Evolutionary conservation across 2,329 filamentous ascomycete genomes (phyloP).

Genomic region (Talaromyces rugulosus): DNA sequence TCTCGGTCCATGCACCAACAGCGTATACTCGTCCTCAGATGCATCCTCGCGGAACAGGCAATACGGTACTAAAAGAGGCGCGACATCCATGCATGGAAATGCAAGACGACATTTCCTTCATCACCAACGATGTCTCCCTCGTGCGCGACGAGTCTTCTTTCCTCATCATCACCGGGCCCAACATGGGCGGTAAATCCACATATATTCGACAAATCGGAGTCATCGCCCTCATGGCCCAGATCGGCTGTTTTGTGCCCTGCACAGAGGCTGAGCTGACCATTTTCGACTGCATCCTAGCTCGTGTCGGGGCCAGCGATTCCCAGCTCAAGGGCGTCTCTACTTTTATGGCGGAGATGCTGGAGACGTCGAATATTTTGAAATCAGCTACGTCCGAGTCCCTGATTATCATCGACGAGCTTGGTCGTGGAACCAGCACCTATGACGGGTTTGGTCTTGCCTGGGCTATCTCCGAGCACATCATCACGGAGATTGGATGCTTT

Average conservation of each 20-base stretch:
- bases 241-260: constrained; percentile 94
- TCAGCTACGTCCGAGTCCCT: constrained; percentile 90
- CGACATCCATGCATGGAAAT: constrained; percentile 97
- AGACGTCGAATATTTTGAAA: constrained; percentile 97
- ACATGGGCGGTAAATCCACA: constrained; percentile 98
- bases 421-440: constrained; percentile 94
- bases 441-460: constrained; percentile 98
- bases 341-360: constrained; percentile 99
- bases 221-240: constrained; percentile 93
- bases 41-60: constrained; percentile 79
- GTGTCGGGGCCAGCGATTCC: constrained; percentile 91
- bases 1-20: constrained; percentile 85
- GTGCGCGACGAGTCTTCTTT: constrained; percentile 77
- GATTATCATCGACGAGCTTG: constrained; percentile 97
- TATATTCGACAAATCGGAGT: constrained; percentile 98
- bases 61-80: constrained; percentile 86
- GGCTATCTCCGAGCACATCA: constrained; percentile 97
- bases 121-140: constrained; percentile 91
- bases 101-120: constrained; percentile 97
- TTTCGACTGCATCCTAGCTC: constrained; percentile 93
- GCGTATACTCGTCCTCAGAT: constrained; percentile 89
- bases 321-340: constrained; percentile 97
- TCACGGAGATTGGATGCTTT: constrained; percentile 90
- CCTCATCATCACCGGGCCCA: constrained; percentile 93
- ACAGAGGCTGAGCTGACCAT: constrained; percentile 86